Conservation (phyloP, 352 stramenopile species). For the Pythium plurisporium region DNA sequence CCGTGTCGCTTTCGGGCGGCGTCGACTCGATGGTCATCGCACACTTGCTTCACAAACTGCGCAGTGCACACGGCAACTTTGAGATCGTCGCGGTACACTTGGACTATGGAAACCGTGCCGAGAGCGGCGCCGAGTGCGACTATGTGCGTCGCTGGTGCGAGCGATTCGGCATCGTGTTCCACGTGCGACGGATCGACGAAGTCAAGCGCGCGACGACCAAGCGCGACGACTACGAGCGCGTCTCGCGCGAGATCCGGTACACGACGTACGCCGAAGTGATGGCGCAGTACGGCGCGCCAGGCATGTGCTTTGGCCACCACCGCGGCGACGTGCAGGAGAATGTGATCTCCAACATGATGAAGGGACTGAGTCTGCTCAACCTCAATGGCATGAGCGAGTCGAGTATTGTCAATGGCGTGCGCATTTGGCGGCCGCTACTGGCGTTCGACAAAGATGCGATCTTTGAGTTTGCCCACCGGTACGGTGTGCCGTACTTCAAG, state of each 20-base stretch:
- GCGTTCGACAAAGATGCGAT: constrained; percentile 93
- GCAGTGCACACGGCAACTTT: constrained; percentile 45
- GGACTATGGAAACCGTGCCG: constrained; percentile 95
- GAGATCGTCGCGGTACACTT: constrained; percentile 92
- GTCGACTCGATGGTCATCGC: constrained; percentile 99
- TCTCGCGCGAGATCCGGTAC: constrained; percentile 93
- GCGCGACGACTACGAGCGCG: constrained; percentile 94
- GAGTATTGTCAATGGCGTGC: constrained; percentile 66
- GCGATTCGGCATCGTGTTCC: constrained; percentile 70
- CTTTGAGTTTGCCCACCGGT: constrained; percentile 93
- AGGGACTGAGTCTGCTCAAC: constrained; percentile 89
- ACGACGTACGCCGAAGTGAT: constrained; percentile 88
- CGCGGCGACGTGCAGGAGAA: constrained; percentile 97
- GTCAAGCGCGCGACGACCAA: constrained; percentile 88
- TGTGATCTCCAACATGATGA: constrained; percentile 97
- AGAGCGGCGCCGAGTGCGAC: constrained; percentile 89
- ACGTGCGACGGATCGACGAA: constrained; percentile 89
- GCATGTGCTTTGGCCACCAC: constrained; percentile 97
- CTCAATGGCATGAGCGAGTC: constrained; percentile 92
- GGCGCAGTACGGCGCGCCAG: constrained; percentile 55
- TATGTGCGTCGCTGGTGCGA: constrained; percentile 91
- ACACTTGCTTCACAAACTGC: constrained; percentile 88
- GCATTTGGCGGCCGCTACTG: constrained; percentile 92
- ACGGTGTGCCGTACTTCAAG: constrained; percentile 97
- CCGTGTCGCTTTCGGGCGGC: constrained; percentile 92